Base-by-base conservation (phyloP, 2,329 filamentous ascomycete species). In the Fusarium humuli region DNA sequence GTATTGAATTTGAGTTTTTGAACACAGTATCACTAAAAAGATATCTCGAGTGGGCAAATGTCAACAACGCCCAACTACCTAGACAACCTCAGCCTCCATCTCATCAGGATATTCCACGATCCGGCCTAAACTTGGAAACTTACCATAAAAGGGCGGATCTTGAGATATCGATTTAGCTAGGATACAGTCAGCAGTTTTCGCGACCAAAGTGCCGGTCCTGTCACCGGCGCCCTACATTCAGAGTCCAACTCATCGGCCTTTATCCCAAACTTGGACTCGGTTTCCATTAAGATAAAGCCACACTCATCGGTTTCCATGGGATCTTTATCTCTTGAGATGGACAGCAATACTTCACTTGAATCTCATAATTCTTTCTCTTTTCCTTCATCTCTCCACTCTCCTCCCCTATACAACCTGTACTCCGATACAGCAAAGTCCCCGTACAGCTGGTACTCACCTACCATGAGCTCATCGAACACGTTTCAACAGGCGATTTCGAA, bases 341-440 rank as follows among this genome's bases (percentile, higher is more conserved):
- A 57, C 54, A 60, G 52, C 44, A 59, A 57, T 45, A 53, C 61
- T 44, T 57, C 56, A 48, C 55, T 56, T 54, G 41, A 52, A 18
- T 49, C 69, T 41, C 57, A 59, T 47, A 57, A 52, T 29, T 49
- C 49, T 49, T 65, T 60, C 58, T 49, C 62, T 46, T 54, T 63
- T 20, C 65, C 61, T n/a, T 47, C 50, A 13, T 60, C 66, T 16
- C 27, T 53, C 6, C 14, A 42, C 34, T 67, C 73, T 16, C 60
- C 61, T n/a, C 62, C 68, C 16, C 63, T 72, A 5, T 72, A 74
- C 54, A 52, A 50, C 12, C 67, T 65, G 41, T 75, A 73, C 60
- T 58, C 68, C 16, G 58, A 49, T 34, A 49, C 58, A 13, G 54
- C 54, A 8, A 56, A 67, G 27, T 42, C 56, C 20, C 27, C 63